Evolutionary conservation across 1,139 yeast genomes (phyloP).

Genomic region (Geotrichum klebahnii): DNA sequence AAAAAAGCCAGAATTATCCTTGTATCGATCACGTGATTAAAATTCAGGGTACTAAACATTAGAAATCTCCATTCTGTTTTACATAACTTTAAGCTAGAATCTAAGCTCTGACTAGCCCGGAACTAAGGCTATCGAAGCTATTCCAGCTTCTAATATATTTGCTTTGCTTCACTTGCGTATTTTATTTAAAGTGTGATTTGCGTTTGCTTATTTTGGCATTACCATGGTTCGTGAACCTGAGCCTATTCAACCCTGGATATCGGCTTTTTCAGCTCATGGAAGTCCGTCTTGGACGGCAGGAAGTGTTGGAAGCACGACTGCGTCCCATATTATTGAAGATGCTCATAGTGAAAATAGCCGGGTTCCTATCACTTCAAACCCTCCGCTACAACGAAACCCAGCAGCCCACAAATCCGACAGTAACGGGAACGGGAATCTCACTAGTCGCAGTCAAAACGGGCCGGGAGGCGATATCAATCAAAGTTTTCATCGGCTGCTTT

Average conservation of each 20-base stretch:
- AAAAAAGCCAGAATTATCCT: too few relatives aligned
- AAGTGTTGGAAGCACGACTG: not conserved
- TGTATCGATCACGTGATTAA: too few relatives aligned
- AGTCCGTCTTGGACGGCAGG: constrained; percentile 2
- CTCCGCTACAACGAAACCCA: not conserved
- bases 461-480: not conserved
- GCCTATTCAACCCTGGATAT: not conserved
- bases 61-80: too few relatives aligned
- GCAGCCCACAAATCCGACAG: not conserved
- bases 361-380: not conserved
- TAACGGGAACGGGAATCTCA: not conserved
- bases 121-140: too few relatives aligned
- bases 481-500: constrained; percentile 5
- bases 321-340: not conserved
- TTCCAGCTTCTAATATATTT: too few relatives aligned
- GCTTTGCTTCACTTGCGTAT: not conserved
- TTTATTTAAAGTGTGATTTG: not conserved
- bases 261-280: not conserved
- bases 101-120: too few relatives aligned
- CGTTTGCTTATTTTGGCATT: too few relatives aligned
- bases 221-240: not conserved
- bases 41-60: too few relatives aligned
- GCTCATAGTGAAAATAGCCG: not conserved
- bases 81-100: too few relatives aligned
- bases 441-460: not conserved